phyloP scores from a whole-genome alignment of 2,329 filamentous ascomycete genomes.

The Aspergillus versicolor region DNA sequence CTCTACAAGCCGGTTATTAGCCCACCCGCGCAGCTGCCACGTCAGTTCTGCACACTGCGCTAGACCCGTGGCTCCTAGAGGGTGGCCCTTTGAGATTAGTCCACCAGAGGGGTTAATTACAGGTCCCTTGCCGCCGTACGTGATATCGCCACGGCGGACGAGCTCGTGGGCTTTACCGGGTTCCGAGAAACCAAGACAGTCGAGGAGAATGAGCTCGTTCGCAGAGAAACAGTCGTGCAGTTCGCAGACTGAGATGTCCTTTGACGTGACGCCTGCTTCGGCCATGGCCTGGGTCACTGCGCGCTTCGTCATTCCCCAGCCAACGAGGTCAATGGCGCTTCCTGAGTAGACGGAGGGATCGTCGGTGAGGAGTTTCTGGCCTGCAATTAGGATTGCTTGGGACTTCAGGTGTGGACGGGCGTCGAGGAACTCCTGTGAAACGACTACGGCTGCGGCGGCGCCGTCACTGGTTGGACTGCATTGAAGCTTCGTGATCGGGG shows the following conservation, averaged over 20 bases:
- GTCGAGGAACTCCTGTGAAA: constrained; percentile 85
- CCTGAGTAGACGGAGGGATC: constrained; percentile 73
- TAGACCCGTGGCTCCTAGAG: constrained; percentile 86
- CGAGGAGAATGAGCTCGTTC: constrained; percentile 89
- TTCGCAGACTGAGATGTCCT: constrained; percentile 80
- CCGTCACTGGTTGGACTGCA: constrained; percentile 97
- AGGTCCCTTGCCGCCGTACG: constrained; percentile 71
- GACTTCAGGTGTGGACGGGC: constrained; percentile 76
- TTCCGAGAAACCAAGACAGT: constrained; percentile 76
- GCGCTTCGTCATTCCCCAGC: constrained; percentile 83
- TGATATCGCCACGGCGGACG: constrained; percentile 83
- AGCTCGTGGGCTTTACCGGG: constrained; percentile 91
- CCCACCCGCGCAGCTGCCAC: constrained; percentile 95
- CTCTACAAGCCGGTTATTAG: constrained; percentile 76
- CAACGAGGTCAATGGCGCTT: constrained; percentile 83
- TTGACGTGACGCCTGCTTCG: constrained; percentile 64
- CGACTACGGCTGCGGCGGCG: constrained; percentile 81
- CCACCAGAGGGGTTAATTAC: constrained; percentile 93
- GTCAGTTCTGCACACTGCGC: constrained; percentile 93
- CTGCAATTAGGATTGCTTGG: constrained; percentile 82
- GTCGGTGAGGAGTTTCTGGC: constrained; percentile 83
- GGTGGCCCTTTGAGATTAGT: constrained; percentile 93
- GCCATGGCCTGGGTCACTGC: constrained; percentile 60
- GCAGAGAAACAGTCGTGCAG: constrained; percentile 98
- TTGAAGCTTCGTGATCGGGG: constrained; percentile 90